Base-by-base conservation (phyloP, 192 early-diverging fungal species). In the Backusella mclennaniae region DNA sequence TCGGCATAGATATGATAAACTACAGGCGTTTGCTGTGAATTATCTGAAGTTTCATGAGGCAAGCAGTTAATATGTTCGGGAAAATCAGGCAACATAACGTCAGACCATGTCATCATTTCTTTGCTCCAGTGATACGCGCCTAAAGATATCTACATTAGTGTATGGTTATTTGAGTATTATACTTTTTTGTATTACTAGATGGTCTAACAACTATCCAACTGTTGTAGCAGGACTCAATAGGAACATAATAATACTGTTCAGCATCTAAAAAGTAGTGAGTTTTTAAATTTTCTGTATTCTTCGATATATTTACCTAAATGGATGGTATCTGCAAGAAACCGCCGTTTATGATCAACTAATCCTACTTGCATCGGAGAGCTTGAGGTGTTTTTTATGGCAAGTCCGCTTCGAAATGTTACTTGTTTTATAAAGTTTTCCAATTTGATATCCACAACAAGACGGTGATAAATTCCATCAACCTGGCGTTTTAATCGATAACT, bases 361-460 rank as follows among this genome's bases (percentile, higher is more conserved):
- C 86, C 83, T 0, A 93, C 80, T 59, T 95, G 87, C 53, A 96
- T 77, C 1, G 81, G 66, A 17, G 89, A 73, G 17, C 77, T 75
- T 11, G 93, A 92, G n/a, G 76, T 72, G 83, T 97, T 97, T 26
- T 88, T 83, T 0, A 95, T 67, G 0, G 88, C 84, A 9, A 93
- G 81, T 2, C 91, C 84, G 15, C 92, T 93, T 31, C 91, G 87
- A 72, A 97, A 87, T 4, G 90, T 93, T 1, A 97, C 94, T 53
- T 85, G 78, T 85, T 97, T 97, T 39, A 95, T 86, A 66, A 93
- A 87, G 44, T 92, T 85, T 42, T 90, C 84, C 21, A 96, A 79
- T 53, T 81, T 80, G 59, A 97, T 92, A 14, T 95, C 94, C 9
- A 94, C 92, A 0, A 93, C 88, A 15, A 97, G 76, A 0, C 90